Percentiles rank a stretch among this genome's conserved stretches.
phyloP scores from a whole-genome alignment of 805 yeast genomes.

The Pichia deserticola region DNA sequence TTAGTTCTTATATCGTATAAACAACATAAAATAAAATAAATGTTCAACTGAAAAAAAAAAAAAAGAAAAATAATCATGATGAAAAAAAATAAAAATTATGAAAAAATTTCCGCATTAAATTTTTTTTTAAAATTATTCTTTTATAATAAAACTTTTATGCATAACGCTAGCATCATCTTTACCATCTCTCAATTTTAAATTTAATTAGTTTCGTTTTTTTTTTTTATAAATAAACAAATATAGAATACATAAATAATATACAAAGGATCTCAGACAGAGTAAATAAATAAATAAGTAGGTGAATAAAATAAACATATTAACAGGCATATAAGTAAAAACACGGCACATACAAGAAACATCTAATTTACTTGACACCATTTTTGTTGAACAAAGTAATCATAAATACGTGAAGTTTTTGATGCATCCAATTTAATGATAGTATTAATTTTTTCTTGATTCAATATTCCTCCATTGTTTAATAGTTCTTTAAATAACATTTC shows the following conservation, averaged over 20 bases:
- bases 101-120: too few relatives aligned
- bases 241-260: constrained; percentile 1
- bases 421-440: constrained; percentile 81
- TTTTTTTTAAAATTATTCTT: too few relatives aligned
- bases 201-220: background rate
- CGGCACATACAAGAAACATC: background rate
- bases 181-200: too few relatives aligned
- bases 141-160: too few relatives aligned
- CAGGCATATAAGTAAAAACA: too few relatives aligned
- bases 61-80: too few relatives aligned
- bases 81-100: too few relatives aligned
- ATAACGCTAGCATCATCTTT: too few relatives aligned
- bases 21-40: too few relatives aligned
- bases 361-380: constrained; percentile 57
- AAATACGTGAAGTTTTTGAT: constrained; percentile 76
- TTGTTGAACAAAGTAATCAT: constrained; percentile 88
- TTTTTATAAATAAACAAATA: background rate
- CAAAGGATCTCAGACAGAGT: background rate
- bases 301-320: too few relatives aligned
- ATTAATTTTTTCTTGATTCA: constrained; percentile 80
- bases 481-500: constrained; percentile 84
- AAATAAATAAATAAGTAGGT: background rate
- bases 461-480: constrained; percentile 71
- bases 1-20: too few relatives aligned
- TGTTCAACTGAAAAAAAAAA: too few relatives aligned